These are phyloP conservation scores for Clausena lansium DNA, from an alignment of 345 rosid species.

Conservation along the genomic window DNA sequence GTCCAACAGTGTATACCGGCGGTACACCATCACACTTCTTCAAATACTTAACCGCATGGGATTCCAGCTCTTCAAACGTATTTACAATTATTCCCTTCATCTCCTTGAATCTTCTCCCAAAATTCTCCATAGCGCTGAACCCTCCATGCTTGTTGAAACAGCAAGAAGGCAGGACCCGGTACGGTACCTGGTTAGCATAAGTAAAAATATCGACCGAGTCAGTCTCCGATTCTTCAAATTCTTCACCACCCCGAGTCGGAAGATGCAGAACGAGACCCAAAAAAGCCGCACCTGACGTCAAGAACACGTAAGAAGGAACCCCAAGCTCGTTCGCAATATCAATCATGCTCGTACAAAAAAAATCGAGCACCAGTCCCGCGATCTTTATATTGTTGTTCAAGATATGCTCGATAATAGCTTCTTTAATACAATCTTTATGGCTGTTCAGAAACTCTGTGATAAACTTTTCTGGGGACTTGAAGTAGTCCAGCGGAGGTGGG, in stretches of 20 bases:
- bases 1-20: constrained; percentile 31
- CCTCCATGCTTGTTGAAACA: constrained; percentile 4
- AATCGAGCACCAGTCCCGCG: constrained; percentile 34
- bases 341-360: constrained; percentile 33
- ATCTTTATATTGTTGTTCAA: neutral
- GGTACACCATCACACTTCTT: neutral
- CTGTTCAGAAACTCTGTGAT: neutral
- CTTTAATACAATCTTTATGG: constrained; percentile 21
- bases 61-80: constrained; percentile 31
- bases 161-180: constrained; percentile 16
- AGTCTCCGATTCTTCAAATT: neutral
- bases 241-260: constrained; percentile 6
- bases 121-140: neutral
- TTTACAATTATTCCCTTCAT: constrained; percentile 32
- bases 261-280: constrained; percentile 21
- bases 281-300: constrained; percentile 27
- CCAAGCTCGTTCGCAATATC: constrained; percentile 40
- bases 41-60: constrained; percentile 13
- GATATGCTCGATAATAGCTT: constrained; percentile 11
- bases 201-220: constrained; percentile 11
- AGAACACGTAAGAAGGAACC: constrained; percentile 37
- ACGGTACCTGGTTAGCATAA: constrained; percentile 18
- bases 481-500: neutral
- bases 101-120: constrained; percentile 17
- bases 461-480: neutral